These are phyloP conservation scores for Xylaria sp. DNA, from an alignment of 2,329 filamentous ascomycete genomes.

Conservation along the genomic window DNA sequence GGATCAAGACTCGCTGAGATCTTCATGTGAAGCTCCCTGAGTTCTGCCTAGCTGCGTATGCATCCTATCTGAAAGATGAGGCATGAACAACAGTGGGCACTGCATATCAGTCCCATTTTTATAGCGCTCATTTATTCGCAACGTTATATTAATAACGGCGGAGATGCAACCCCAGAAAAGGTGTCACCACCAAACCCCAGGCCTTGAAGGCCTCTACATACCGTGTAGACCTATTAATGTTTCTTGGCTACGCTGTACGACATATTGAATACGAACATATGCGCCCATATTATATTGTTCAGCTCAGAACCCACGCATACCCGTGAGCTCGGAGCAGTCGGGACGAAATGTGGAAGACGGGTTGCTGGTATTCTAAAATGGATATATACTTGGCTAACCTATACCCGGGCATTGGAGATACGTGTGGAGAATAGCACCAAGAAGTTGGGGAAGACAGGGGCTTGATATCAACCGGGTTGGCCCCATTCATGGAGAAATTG, in stretches of 20 bases:
- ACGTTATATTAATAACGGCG: background rate
- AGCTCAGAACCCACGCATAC: background rate
- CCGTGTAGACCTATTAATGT: slow-evolving; percentile 3
- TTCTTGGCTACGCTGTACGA: background rate
- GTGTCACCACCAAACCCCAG: background rate
- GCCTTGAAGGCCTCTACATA: background rate
- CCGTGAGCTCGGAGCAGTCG: slow-evolving; percentile 10
- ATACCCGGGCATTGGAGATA: slow-evolving; percentile 12
- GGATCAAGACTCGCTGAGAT: background rate
- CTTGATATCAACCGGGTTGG: slow-evolving; percentile 32
- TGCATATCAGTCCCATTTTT: background rate
- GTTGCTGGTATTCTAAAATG: slow-evolving; percentile 15
- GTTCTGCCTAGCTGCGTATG: too few relatives aligned
- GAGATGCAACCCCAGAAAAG: background rate
- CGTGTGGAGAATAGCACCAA: slow-evolving; percentile 25
- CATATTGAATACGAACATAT: background rate
- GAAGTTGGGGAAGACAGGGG: slow-evolving; percentile 34
- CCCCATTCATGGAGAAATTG: slow-evolving; percentile 38
- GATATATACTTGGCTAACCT: slow-evolving; percentile 13
- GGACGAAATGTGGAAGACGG: slow-evolving; percentile 18
- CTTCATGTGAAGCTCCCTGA: background rate
- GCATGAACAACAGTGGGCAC: background rate
- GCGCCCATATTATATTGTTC: background rate
- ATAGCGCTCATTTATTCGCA: slow-evolving; percentile 11
- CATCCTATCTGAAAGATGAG: background rate